Percentiles rank a stretch among this genome's conserved stretches.
Evolutionary conservation across 495 filamentous ascomycete species (phyloP).

Genomic region (Penicillium turbatum): DNA sequence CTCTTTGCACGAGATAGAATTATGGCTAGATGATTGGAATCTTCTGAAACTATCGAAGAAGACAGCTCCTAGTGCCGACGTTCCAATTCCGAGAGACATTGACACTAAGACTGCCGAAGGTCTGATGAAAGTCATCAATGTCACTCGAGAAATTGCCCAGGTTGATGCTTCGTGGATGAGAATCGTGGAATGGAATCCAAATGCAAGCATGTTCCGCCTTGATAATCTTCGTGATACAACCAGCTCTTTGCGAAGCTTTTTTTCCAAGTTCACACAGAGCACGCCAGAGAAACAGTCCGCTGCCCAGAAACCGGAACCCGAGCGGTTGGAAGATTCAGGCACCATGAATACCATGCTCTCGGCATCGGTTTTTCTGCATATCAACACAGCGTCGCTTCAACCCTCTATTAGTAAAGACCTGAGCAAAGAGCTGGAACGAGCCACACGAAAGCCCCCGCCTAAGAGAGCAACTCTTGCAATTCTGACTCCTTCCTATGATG

Average conservation of each 20-base stretch:
- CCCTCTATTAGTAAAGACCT: constrained; percentile 64
- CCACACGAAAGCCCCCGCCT: constrained; percentile 94
- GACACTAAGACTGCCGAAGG: constrained; percentile 76
- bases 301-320: constrained; percentile 24
- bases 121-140: constrained; percentile 71
- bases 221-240: constrained; percentile 43
- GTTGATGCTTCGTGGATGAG: constrained; percentile 92
- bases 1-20: constrained; percentile 76
- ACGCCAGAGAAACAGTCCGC: constrained; percentile 31
- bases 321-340: constrained; percentile 37
- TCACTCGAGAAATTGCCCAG: constrained; percentile 77
- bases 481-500: constrained; percentile 86
- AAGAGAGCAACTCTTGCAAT: constrained; percentile 79
- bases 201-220: constrained; percentile 40
- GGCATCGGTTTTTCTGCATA: constrained; percentile 79
- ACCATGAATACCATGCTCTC: constrained; percentile 63
- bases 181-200: constrained; percentile 74
- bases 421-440: constrained; percentile 83
- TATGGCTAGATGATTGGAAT: constrained; percentile 84
- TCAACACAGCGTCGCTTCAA: constrained; percentile 76
- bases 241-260: constrained; percentile 70
- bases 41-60: constrained; percentile 77
- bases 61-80: constrained; percentile 63
- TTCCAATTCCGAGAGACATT: constrained; percentile 74
- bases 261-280: constrained; percentile 61